These are phyloP conservation scores for Phaffomyces antillensis DNA, from an alignment of 805 yeast species.

Conservation along the genomic window DNA sequence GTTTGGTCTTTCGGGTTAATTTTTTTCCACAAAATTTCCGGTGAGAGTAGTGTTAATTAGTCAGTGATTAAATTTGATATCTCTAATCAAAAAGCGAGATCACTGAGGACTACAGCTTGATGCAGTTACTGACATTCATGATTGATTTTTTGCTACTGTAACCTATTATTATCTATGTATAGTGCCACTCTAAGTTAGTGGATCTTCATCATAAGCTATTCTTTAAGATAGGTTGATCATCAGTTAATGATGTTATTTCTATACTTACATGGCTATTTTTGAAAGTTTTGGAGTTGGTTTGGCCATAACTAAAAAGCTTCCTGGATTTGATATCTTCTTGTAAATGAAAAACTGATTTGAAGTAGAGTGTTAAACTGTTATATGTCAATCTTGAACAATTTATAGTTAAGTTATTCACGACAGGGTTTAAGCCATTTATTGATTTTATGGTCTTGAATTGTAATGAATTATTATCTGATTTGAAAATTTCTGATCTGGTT, in stretches of 20 bases:
- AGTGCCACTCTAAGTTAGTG: no score
- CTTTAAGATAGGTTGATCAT: no score
- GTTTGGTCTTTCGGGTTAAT: background rate
- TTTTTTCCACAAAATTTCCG: background rate
- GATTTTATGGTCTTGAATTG: background rate
- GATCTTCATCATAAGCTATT: no score
- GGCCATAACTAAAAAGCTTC: background rate
- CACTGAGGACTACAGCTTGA: no score
- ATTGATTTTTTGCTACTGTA: no score
- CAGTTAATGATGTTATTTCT: background rate
- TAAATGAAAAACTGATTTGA: slow-evolving; percentile 1
- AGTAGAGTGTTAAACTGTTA: slow-evolving; percentile 2
- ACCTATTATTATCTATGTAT: no score
- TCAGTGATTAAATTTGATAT: no score
- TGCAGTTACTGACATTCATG: no score
- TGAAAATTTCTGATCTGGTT: background rate
- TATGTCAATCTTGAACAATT: slow-evolving; percentile 4
- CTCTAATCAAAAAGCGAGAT: no score
- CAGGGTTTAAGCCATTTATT: background rate
- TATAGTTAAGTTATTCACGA: background rate
- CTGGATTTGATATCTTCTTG: background rate
- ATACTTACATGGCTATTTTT: background rate
- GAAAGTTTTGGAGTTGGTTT: slow-evolving; percentile 1
- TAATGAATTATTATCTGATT: background rate
- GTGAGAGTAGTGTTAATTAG: no score